These are phyloP conservation scores for Umbelopsis sp. DNA, from an alignment of 192 early-diverging fungal genomes.

Conservation along the genomic window DNA sequence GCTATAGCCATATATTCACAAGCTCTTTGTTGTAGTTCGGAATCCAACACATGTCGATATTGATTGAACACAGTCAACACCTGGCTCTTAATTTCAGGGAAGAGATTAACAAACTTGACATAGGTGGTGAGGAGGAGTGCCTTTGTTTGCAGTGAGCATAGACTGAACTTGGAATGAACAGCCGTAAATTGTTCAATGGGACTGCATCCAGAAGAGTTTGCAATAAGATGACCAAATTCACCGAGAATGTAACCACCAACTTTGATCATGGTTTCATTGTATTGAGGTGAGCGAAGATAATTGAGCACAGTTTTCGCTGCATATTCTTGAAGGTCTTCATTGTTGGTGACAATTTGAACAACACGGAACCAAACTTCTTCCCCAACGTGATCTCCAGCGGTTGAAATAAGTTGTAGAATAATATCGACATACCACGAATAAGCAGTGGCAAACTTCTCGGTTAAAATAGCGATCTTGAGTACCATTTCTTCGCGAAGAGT, in stretches of 20 bases:
- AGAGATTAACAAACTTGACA: slow-evolving; percentile 95
- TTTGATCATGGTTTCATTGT: slow-evolving; percentile 95
- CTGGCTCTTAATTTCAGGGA: slow-evolving; percentile 95
- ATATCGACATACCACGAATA: slow-evolving; percentile 99
- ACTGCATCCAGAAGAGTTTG: slow-evolving; percentile 78
- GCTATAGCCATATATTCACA: slow-evolving; percentile 93
- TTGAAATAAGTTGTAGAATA: slow-evolving; percentile 92
- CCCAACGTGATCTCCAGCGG: slow-evolving; percentile 93
- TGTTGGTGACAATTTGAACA: slow-evolving; percentile 94
- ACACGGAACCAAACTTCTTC: slow-evolving; percentile 99
- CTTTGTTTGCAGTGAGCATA: slow-evolving; percentile 77
- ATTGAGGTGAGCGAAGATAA: slow-evolving; percentile 85
- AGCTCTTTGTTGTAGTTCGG: slow-evolving; percentile 96
- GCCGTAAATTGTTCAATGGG: slow-evolving; percentile 96
- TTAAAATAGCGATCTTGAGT: slow-evolving; percentile 97
- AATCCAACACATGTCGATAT: slow-evolving; percentile 87
- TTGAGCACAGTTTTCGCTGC: slow-evolving; percentile 83
- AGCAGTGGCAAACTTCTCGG: slow-evolving; percentile 97
- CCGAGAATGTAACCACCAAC: slow-evolving; percentile 96
- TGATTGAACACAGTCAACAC: slow-evolving; percentile 85
- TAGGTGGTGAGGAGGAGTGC: slow-evolving; percentile 90
- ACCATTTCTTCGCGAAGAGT: slow-evolving; percentile 97
- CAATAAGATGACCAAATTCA: slow-evolving; percentile 97
- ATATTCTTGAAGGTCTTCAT: slow-evolving; percentile 94
- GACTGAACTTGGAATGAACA: slow-evolving; percentile 87